These are phyloP conservation scores for Pelargonium myrrhifolium DNA, from an alignment of 441 rosid genomes.

Conservation along the genomic window DNA sequence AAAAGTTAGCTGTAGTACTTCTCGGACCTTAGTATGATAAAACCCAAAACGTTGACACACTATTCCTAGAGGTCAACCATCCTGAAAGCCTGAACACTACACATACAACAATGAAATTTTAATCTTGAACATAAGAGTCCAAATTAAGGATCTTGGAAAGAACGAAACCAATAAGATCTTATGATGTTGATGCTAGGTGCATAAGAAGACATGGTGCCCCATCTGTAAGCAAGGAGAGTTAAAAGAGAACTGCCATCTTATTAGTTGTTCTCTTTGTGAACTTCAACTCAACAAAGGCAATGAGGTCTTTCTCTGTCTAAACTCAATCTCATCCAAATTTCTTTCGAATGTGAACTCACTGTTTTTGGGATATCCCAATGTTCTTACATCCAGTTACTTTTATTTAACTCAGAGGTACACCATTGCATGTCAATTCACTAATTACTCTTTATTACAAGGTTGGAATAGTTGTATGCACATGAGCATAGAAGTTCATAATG, in stretches of 20 bases:
- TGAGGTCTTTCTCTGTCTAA: slow-evolving; percentile 38
- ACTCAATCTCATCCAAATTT: background rate
- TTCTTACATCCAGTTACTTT: background rate
- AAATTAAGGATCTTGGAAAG: background rate
- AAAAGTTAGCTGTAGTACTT: no score
- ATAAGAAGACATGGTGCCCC: slow-evolving; percentile 73
- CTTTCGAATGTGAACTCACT: background rate
- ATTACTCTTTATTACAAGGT: background rate
- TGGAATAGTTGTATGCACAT: background rate
- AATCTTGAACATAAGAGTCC: background rate
- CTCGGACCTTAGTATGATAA: no score
- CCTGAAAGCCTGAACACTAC: no score
- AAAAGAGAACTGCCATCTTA: slow-evolving; percentile 44
- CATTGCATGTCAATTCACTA: background rate
- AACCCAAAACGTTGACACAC: no score
- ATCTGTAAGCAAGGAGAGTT: slow-evolving; percentile 72
- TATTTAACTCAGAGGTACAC: background rate
- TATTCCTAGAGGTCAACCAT: no score
- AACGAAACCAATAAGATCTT: slow-evolving; percentile 17
- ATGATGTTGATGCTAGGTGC: slow-evolving; percentile 35
- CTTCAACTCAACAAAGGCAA: slow-evolving; percentile 53
- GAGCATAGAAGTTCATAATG: background rate
- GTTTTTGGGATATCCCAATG: background rate
- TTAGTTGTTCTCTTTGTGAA: slow-evolving; percentile 59
- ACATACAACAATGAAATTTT: background rate